Evolutionary conservation across 129 eudicot species (phyloP).

Genomic region (Sambucus nigra): DNA sequence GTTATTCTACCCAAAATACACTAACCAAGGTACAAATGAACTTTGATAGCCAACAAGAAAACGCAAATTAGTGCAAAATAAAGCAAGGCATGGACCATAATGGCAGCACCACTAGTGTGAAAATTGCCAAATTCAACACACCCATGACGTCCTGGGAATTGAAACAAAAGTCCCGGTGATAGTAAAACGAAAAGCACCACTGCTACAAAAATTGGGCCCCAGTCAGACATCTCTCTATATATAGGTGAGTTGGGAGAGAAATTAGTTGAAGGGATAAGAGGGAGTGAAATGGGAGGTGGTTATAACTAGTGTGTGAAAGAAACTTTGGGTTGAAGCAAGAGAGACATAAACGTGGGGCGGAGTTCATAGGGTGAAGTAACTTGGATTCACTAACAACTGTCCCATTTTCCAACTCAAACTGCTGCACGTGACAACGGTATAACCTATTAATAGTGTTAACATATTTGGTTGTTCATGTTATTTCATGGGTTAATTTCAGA

Average conservation of each 20-base stretch:
- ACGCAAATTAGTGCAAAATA: constrained; percentile 48
- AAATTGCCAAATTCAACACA: constrained; percentile 49
- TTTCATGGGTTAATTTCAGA: too few species aligned
- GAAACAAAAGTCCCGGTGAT: constrained; percentile 60
- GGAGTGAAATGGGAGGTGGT: background rate
- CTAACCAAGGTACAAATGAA: constrained; percentile 45
- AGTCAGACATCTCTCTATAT: constrained; percentile 28
- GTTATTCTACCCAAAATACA: too few species aligned
- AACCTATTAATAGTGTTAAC: too few species aligned
- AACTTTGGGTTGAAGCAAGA: constrained; percentile 3
- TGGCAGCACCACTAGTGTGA: constrained; percentile 45
- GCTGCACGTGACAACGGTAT: background rate
- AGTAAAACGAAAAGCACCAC: constrained; percentile 45
- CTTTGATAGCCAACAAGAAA: constrained; percentile 33
- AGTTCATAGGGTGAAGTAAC: constrained; percentile 14
- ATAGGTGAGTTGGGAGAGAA: background rate
- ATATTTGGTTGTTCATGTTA: too few species aligned
- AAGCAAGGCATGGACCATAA: constrained; percentile 43
- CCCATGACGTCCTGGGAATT: constrained; percentile 44
- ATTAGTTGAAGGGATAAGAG: background rate
- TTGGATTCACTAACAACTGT: constrained; percentile 8
- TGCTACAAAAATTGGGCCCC: constrained; percentile 59
- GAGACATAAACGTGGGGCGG: background rate
- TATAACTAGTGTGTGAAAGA: background rate
- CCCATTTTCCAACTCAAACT: background rate